phyloP scores from a whole-genome alignment of 2,329 filamentous ascomycete genomes.

The Ascochyta pisi region DNA sequence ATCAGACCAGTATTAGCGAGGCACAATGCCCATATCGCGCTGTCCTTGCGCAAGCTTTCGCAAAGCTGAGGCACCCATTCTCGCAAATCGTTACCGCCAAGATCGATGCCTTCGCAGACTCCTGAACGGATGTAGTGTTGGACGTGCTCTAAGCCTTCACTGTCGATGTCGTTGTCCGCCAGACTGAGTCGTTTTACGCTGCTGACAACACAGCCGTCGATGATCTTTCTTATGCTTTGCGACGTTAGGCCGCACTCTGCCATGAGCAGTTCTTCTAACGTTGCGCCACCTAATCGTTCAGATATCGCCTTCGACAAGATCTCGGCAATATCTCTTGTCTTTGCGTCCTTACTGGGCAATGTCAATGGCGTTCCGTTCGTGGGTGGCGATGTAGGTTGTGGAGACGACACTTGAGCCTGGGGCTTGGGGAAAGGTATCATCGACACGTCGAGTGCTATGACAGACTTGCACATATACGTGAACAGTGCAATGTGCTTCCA shows the following conservation, averaged over 20 bases:
- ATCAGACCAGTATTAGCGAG: conserved; percentile 84
- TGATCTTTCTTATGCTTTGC: conserved; percentile 73
- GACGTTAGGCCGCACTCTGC: conserved; percentile 78
- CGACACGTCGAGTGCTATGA: conserved; percentile 87
- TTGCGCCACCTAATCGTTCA: conserved; percentile 76
- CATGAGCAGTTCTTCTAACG: conserved; percentile 82
- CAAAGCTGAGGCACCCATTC: conserved; percentile 56
- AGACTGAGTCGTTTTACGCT: conserved; percentile 81
- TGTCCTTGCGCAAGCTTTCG: conserved; percentile 57
- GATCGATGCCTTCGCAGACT: conserved; percentile 84
- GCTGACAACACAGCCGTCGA: conserved; percentile 82
- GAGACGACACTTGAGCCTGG: conserved; percentile 21
- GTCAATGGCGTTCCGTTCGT: conserved; percentile 9
- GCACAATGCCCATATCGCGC: conserved; percentile 79
- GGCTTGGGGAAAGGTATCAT: conserved; percentile 71
- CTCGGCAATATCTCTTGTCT: conserved; percentile 62
- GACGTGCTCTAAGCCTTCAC: conserved; percentile 76
- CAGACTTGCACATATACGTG: conserved; percentile 84
- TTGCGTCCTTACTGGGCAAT: conserved; percentile 18
- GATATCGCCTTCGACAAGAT: conserved; percentile 78
- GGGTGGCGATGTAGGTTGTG: conserved; percentile 24
- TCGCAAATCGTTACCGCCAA: conserved; percentile 80
- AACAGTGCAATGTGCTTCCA: conserved; percentile 94
- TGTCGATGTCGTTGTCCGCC: conserved; percentile 79
- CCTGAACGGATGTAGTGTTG: conserved; percentile 77